These are phyloP conservation scores for Parathielavia appendiculata DNA, from an alignment of 495 filamentous ascomycete genomes.

Conservation along the genomic window DNA sequence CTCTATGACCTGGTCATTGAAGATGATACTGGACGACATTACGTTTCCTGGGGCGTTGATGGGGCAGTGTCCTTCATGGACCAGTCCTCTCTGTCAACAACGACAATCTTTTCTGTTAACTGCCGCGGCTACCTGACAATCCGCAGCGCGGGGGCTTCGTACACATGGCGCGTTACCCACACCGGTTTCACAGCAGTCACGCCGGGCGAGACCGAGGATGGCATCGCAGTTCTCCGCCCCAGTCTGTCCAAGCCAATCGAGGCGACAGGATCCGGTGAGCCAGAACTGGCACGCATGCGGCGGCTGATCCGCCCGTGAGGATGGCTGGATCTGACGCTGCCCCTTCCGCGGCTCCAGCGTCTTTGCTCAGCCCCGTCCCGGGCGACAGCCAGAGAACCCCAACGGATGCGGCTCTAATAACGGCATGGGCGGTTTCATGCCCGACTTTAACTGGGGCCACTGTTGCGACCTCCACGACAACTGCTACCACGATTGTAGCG, in stretches of 20 bases:
- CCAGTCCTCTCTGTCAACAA: not conserved
- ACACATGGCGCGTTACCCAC: conserved; percentile 7
- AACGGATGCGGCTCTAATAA: conserved; percentile 9
- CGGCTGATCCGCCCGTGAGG: not conserved
- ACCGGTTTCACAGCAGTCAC: not conserved
- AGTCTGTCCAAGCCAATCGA: not conserved
- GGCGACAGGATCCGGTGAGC: not conserved
- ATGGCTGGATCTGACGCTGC: conserved; percentile 2
- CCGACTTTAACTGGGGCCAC: conserved; percentile 18
- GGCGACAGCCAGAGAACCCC: not conserved
- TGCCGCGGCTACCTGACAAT: conserved; percentile 11
- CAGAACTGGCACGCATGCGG: not conserved
- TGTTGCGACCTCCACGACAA: conserved; percentile 19
- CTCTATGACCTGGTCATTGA: not conserved
- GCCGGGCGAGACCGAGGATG: not conserved
- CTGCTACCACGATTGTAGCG: conserved; percentile 16
- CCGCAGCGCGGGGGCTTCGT: not conserved
- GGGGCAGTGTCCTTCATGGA: not conserved
- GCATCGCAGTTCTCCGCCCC: not conserved
- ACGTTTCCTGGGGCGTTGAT: not conserved
- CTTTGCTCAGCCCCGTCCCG: not conserved
- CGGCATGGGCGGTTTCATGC: not conserved
- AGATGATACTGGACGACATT: not conserved
- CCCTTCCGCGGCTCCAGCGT: not conserved
- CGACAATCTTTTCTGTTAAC: conserved; percentile 11